Evolutionary conservation across 2,329 filamentous ascomycete genomes (phyloP).

Genomic region (Boeremia lycopersici): DNA sequence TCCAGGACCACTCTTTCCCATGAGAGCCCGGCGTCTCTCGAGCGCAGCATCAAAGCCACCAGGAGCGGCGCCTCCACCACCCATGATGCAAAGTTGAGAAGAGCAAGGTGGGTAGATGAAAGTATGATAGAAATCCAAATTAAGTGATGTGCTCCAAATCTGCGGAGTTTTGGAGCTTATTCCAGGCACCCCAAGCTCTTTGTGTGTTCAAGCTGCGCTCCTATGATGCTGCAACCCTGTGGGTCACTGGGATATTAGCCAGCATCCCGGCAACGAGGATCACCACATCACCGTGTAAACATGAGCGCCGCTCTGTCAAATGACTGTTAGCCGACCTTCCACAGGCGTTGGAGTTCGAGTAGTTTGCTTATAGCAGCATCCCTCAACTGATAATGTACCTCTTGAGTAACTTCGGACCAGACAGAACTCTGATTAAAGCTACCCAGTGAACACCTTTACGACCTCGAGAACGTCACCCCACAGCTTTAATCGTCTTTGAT

Average conservation of each 20-base stretch:
- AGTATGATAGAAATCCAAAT: neutral
- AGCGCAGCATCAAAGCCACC: constrained; percentile 32
- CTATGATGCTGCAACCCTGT: constrained; percentile 8
- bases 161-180: constrained; percentile 7
- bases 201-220: constrained; percentile 11
- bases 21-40: constrained; percentile 29
- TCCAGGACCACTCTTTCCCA: constrained; percentile 49
- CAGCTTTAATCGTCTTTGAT: neutral
- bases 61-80: constrained; percentile 27
- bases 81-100: constrained; percentile 22
- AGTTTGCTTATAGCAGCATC: neutral
- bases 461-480: neutral
- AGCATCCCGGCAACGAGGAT: constrained; percentile 20
- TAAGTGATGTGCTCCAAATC: neutral
- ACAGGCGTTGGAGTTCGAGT: neutral
- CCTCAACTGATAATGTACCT: neutral
- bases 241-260: constrained; percentile 27
- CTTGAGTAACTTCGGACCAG: neutral
- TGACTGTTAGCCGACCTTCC: neutral
- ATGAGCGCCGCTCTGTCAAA: constrained; percentile 7
- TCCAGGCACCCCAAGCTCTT: constrained; percentile 11
- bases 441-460: neutral
- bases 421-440: neutral
- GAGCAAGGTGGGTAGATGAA: neutral
- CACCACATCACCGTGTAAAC: constrained; percentile 6